Percentiles rank a stretch among this genome's conserved stretches.
phyloP scores from a whole-genome alignment of 2,329 filamentous ascomycete genomes.

The Aspergillus alliaceus region DNA sequence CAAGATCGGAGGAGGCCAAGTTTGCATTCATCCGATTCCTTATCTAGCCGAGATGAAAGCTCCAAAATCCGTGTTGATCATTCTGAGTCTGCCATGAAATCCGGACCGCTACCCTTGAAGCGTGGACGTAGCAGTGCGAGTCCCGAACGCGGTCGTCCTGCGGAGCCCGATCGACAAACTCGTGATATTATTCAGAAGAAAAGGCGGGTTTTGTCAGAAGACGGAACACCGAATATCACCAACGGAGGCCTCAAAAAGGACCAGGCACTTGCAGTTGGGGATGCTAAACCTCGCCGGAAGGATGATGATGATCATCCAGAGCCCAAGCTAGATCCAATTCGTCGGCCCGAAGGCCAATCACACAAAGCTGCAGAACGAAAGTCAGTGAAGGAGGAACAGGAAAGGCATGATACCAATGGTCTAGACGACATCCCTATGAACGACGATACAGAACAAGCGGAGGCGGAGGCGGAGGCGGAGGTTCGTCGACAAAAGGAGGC shows the following conservation, averaged over 20 bases:
- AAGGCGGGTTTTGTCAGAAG: conserved; percentile 42
- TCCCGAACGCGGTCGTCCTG: conserved; percentile 31
- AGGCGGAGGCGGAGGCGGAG: conserved; percentile 27
- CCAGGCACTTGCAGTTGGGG: conserved; percentile 18
- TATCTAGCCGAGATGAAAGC: conserved; percentile 40
- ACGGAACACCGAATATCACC: conserved; percentile 29
- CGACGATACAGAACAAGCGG: conserved; percentile 24
- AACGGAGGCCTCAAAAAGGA: conserved; percentile 33
- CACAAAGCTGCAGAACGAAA: conserved; percentile 21
- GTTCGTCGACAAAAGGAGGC: conserved; percentile 25
- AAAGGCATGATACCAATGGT: conserved; percentile 26
- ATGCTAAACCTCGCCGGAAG: conserved; percentile 21
- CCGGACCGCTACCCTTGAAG: conserved; percentile 33
- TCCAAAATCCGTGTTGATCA: conserved; percentile 31
- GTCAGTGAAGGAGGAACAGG: conserved; percentile 32
- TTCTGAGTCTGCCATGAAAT: conserved; percentile 23
- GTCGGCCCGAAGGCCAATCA: conserved; percentile 13
- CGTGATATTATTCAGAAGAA: conserved; percentile 43
- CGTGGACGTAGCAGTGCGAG: conserved; percentile 43
- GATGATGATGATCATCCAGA: conserved; percentile 20
- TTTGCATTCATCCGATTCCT: conserved; percentile 41
- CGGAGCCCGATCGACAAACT: conserved; percentile 25
- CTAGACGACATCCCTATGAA: conserved; percentile 33
- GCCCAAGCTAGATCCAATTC: conserved; percentile 14
- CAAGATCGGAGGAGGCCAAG: conserved; percentile 39